Evolutionary conservation across 1,139 yeast species (phyloP), one percentile per base, ranked within the genome.

Genomic region (Suhomyces kunorum): DNA sequence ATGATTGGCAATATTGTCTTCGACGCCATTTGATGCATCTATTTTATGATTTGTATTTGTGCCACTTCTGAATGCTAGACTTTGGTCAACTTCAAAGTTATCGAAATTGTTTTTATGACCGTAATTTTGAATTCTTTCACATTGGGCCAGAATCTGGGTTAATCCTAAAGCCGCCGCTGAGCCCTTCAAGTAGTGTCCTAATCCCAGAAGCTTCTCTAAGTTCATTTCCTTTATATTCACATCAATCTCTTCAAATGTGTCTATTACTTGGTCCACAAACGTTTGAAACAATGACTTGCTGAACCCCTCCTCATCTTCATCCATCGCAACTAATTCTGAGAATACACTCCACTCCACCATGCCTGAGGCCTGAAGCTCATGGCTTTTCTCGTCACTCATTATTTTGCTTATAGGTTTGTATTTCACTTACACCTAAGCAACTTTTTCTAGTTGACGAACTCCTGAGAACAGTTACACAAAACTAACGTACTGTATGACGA

Each of bases 151-250:
- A 40, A 92, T 86, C 48, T 82, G 80, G 32, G 79, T 79, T 42
- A 92, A 73, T 1, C 98, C 98, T 45, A 94, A 70, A 1, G 97
- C 94, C 3, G 98, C 96, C 1, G 98, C 95, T 8, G 95, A 84
- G 32, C 98, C 98, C 61, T 94, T 94, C 47, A 92, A 71, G 60
- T 87, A 92, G 61, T 92, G 98, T 18, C 98, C 98, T 49, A 87
- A 68, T 14, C 81, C 72, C 17, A 92, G 84, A 45, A 92, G 68
- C 45, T 79, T 73, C 28, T 68, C 75, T 45, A 90, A 73, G 55
- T 84, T 74, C 35, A 62, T 61, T 8, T 51, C 44, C 19, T 56
- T 49, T 42, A 88, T 61, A 31, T 81, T 80, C 12, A 64, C 63
- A 46, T 84, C 84, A 62, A 92, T 85, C 49, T 86, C 81, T 32